Conservation (phyloP, 768 basidiomycete species). For the Cubamyces sp. region DNA sequence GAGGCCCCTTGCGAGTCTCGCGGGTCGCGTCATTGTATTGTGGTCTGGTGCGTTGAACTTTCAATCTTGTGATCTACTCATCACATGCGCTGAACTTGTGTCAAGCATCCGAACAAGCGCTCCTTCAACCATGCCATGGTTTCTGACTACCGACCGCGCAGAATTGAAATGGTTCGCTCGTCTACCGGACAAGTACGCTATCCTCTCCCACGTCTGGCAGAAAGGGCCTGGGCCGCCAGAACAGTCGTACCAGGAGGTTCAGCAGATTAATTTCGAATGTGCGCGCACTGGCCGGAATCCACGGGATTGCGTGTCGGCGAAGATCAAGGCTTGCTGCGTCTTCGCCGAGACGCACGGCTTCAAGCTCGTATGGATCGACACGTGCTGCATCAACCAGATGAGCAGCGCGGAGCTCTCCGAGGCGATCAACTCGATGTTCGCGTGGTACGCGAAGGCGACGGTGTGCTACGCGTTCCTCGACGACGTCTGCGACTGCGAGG, state of each 20-base stretch:
- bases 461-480: conserved; percentile 7
- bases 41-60: no score
- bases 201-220: conserved; percentile 14
- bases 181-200: not conserved
- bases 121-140: not conserved
- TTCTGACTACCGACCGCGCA: not conserved
- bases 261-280: not conserved
- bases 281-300: not conserved
- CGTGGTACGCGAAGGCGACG: conserved; percentile 8
- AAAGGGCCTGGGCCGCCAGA: not conserved
- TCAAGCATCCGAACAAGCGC: no score
- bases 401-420: conserved; percentile 19
- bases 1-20: no score
- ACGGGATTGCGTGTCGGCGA: not conserved
- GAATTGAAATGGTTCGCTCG: not conserved
- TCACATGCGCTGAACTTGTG: no score
- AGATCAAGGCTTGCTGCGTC: conserved; percentile 13
- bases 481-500: conserved; percentile 2
- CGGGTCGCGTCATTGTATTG: no score
- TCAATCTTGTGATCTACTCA: no score
- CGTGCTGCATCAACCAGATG: conserved; percentile 20
- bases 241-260: conserved; percentile 7
- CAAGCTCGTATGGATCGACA: conserved; percentile 9
- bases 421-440: conserved; percentile 20
- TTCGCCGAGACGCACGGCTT: conserved; percentile 2